phyloP scores from a whole-genome alignment of 306 rosid species.

The Dryas octopetala region DNA sequence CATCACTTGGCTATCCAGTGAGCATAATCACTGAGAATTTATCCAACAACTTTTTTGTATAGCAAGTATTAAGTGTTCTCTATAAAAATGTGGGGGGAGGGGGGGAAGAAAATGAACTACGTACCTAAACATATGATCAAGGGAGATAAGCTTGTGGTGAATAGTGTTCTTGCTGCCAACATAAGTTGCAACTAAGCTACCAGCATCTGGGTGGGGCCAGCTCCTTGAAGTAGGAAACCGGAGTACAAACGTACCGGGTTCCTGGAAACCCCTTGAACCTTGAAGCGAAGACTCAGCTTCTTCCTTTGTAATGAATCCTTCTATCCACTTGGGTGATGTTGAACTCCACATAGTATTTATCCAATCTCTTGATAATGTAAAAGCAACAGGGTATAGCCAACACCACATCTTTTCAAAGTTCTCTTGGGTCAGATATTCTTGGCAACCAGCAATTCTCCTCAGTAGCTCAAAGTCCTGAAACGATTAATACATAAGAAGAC shows the following conservation, averaged over 20 bases:
- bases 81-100: background rate
- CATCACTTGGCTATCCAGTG: background rate
- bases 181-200: slow-evolving; percentile 75
- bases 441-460: slow-evolving; percentile 80
- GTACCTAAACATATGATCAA: slow-evolving; percentile 62
- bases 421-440: slow-evolving; percentile 61
- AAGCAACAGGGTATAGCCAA: slow-evolving; percentile 94
- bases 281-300: slow-evolving; percentile 90
- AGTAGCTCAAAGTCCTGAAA: slow-evolving; percentile 79
- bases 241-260: slow-evolving; percentile 87
- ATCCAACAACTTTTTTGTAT: background rate
- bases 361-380: slow-evolving; percentile 61
- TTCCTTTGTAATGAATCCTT: slow-evolving; percentile 92
- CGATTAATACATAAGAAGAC: slow-evolving; percentile 16
- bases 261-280: slow-evolving; percentile 79
- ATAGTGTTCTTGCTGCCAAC: slow-evolving; percentile 61
- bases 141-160: slow-evolving; percentile 73
- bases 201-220: slow-evolving; percentile 99
- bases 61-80: background rate
- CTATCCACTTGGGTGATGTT: slow-evolving; percentile 85
- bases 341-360: slow-evolving; percentile 82
- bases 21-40: background rate
- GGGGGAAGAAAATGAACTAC: slow-evolving; percentile 21
- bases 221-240: slow-evolving; percentile 94
- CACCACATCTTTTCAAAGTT: slow-evolving; percentile 96